These are phyloP conservation scores for Diaporthe citri DNA, from an alignment of 2,329 filamentous ascomycete genomes.

Conservation along the genomic window DNA sequence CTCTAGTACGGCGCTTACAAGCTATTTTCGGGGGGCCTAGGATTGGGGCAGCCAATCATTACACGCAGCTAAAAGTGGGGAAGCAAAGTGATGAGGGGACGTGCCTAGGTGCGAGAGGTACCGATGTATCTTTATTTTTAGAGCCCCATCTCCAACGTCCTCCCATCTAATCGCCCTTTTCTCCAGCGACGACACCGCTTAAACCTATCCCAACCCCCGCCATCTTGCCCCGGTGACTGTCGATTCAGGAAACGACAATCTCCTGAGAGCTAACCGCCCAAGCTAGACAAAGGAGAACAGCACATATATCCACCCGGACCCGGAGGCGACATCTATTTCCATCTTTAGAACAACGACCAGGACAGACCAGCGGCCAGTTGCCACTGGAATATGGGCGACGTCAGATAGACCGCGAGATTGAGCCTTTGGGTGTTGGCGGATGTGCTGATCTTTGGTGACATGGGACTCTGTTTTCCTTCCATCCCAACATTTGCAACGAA, in stretches of 20 bases:
- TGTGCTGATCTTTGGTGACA: not conserved
- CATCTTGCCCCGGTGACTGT: not conserved
- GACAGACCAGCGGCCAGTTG: not conserved
- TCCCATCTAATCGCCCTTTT: not conserved
- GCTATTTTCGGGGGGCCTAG: constrained; percentile 18
- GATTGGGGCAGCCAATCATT: constrained; percentile 17
- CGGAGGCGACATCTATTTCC: constrained; percentile 15
- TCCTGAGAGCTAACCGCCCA: constrained; percentile 15
- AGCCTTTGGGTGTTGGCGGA: not conserved
- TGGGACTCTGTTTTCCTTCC: not conserved
- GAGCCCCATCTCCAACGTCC: not conserved
- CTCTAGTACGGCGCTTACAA: constrained; percentile 28
- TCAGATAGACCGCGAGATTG: not conserved
- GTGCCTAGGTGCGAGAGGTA: not conserved
- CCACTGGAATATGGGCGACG: not conserved
- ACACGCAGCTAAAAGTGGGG: not conserved
- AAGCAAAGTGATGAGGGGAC: not conserved
- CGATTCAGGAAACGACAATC: not conserved
- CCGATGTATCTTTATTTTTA: constrained; percentile 3
- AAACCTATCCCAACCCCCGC: not conserved
- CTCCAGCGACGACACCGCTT: not conserved
- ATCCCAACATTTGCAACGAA: too few relatives aligned
- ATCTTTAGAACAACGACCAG: constrained; percentile 21
- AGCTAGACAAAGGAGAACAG: not conserved
- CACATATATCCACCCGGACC: constrained; percentile 12